phyloP scores from a whole-genome alignment of 73 alveolate species.

The Loxodes magnus region DNA sequence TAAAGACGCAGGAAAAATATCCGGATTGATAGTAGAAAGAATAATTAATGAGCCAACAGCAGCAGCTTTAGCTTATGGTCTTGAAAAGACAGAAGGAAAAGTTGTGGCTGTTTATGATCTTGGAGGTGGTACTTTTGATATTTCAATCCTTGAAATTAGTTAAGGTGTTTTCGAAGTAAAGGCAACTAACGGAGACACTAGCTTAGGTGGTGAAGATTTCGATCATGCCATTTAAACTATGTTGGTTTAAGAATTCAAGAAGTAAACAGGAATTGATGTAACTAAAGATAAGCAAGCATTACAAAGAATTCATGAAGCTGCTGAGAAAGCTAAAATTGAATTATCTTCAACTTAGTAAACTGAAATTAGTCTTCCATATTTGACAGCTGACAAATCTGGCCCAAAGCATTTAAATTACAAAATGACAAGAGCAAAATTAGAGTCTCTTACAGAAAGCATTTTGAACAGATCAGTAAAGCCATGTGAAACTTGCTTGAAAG shows the following conservation, averaged over 20 bases:
- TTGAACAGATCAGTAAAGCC: constrained; percentile 64
- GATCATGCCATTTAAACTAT: constrained; percentile 43
- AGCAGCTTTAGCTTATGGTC: constrained; percentile 97
- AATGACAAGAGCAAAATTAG: constrained; percentile 75
- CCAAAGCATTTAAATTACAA: constrained; percentile 67
- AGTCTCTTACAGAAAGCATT: constrained; percentile 35
- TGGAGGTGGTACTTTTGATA: constrained; percentile 97
- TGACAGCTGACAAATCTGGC: constrained; percentile 87
- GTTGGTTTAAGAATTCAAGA: constrained; percentile 71
- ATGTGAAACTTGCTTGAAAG: constrained; percentile 73
- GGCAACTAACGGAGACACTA: constrained; percentile 94
- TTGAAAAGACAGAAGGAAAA: constrained; percentile 86
- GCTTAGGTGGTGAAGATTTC: constrained; percentile 96
- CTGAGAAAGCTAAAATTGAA: constrained; percentile 84
- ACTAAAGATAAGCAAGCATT: constrained; percentile 72
- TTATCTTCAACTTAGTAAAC: constrained; percentile 68
- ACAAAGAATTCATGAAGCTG: constrained; percentile 85
- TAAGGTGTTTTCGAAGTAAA: constrained; percentile 95
- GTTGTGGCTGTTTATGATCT: constrained; percentile 91
- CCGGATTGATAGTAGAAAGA: constrained; percentile 91
- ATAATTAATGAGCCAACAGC: constrained; percentile 99
- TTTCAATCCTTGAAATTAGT: constrained; percentile 67
- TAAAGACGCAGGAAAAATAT: constrained; percentile 79
- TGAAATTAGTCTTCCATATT: constrained; percentile 76
- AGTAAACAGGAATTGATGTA: constrained; percentile 69